Percentiles rank a stretch among this genome's conserved stretches.
These are phyloP conservation scores for Zanthoxylum bungeanum DNA, from an alignment of 345 rosid species.

Conservation along the genomic window DNA sequence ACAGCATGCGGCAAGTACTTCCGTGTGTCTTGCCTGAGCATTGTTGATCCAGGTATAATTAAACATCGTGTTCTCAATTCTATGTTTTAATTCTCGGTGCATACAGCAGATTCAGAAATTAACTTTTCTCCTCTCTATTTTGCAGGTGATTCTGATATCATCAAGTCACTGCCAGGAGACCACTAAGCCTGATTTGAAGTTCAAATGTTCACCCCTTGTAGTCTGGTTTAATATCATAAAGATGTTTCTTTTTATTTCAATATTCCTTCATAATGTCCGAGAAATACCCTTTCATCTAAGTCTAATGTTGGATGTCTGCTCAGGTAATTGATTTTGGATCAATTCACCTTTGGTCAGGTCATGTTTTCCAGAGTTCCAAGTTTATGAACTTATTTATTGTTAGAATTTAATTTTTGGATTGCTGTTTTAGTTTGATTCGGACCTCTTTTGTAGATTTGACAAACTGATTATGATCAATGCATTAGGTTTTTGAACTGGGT, in stretches of 20 bases:
- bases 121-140: neutral
- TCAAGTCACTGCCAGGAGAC: constrained; percentile 59
- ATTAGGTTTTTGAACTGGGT: too few species aligned
- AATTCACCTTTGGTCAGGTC: neutral
- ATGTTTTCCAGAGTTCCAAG: neutral
- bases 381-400: neutral
- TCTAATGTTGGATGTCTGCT: too few species aligned
- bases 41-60: constrained; percentile 49
- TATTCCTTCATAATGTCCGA: too few species aligned
- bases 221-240: too few species aligned
- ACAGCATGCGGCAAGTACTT: constrained; percentile 79
- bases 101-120: neutral
- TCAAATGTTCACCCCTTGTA: too few species aligned
- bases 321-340: too few species aligned
- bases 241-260: too few species aligned
- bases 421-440: neutral
- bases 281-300: too few species aligned
- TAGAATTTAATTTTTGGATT: neutral
- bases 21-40: constrained; percentile 75
- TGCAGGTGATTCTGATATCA: constrained; percentile 75
- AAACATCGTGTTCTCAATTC: neutral
- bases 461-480: neutral
- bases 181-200: constrained; percentile 22
- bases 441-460: neutral
- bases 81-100: neutral